A percentile compares a stretch with the other conserved stretches of the same genome.
These are phyloP conservation scores for Epichloe typhina DNA, from an alignment of 2,329 filamentous ascomycete genomes.

Conservation along the genomic window DNA sequence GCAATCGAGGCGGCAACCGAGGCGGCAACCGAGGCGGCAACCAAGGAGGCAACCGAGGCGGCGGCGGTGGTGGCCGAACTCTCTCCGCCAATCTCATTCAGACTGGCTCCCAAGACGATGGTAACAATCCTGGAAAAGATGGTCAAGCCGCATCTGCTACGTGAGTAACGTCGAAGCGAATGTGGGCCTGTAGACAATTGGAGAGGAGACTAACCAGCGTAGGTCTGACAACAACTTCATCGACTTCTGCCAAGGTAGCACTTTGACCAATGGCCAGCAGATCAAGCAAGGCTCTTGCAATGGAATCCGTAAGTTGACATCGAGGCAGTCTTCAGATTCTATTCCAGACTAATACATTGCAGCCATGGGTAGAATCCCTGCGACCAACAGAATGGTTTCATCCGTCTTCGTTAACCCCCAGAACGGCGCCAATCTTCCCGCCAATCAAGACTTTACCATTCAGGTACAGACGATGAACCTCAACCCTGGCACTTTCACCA, in stretches of 20 bases:
- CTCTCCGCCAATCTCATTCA: conserved; percentile 33
- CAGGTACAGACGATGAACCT: conserved; percentile 40
- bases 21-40: conserved; percentile 2
- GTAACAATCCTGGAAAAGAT: conserved; percentile 28
- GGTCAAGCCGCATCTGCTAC: conserved; percentile 40
- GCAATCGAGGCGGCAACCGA: conserved; percentile 6
- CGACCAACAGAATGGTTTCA: conserved; percentile 43
- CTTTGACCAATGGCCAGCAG: conserved; percentile 48
- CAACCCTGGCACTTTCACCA: conserved; percentile 45
- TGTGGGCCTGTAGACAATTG: background rate
- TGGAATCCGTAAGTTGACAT: conserved; percentile 34
- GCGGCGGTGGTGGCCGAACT: conserved; percentile 14
- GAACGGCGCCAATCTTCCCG: conserved; percentile 33
- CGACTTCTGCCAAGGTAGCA: conserved; percentile 45
- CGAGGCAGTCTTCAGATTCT: background rate
- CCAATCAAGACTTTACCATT: conserved; percentile 38
- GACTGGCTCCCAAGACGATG: conserved; percentile 34
- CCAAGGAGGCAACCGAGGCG: background rate
- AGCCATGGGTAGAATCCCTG: conserved; percentile 49
- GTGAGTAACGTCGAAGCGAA: conserved; percentile 24
- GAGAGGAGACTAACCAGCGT: background rate
- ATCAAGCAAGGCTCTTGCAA: conserved; percentile 48
- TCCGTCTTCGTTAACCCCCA: conserved; percentile 39
- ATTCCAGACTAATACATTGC: background rate
- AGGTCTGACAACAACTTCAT: conserved; percentile 49